Base-by-base conservation (phyloP, 169 alveolate species). In the Perkinsus chesapeaki region DNA sequence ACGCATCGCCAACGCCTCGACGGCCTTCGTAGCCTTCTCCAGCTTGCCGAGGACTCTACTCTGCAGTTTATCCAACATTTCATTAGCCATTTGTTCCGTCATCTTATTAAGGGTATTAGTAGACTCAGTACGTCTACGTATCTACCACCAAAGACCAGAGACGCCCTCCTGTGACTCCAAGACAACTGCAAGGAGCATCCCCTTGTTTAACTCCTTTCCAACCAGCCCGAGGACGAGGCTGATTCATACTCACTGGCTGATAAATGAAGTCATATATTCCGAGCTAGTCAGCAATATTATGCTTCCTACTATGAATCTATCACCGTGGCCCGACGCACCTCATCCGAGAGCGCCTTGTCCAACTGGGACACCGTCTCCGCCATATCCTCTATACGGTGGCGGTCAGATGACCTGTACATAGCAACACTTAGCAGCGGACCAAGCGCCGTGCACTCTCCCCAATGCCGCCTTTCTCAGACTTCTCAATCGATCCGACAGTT, bases 51-150 rank as follows among this genome's bases (percentile, higher is more conserved):
- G 0, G 31, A 91, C 16, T 0, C 47, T 12, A 16, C 39, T 91
- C 92, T 91, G 92, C 39, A 91, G 73, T 19, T 27, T 38, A 7
- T 91, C 92, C 9, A 91, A 72, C 92, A 91, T 91, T 5, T 38
- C 92, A 19, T 91, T 91, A 3, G 92, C 92, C 39, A 27, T 39
- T 39, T 91, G 39, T 38, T 91, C 92, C 23, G 92, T 91, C 92
- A 91, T 72, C 0, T 27, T 9, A 34, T 23, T 39, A 39, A 91
- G 92, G 73, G 92, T 91, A 27, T 38, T n/a, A 10, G 92, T 39
- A 38, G 39, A 39, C 16, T 91, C 92, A 0, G 20, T 39, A 10
- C 92, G 39, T 37, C 92, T 39, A 3, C 73, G 48, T 20, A 91
- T 72, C 92, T 91, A 0, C 12, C 60, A 43, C 60, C 60, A 5